A percentile compares a stretch with the other conserved stretches of the same genome.
Conservation (phyloP, 1,284 basidiomycete species). For the Takashimella koratensis region DNA sequence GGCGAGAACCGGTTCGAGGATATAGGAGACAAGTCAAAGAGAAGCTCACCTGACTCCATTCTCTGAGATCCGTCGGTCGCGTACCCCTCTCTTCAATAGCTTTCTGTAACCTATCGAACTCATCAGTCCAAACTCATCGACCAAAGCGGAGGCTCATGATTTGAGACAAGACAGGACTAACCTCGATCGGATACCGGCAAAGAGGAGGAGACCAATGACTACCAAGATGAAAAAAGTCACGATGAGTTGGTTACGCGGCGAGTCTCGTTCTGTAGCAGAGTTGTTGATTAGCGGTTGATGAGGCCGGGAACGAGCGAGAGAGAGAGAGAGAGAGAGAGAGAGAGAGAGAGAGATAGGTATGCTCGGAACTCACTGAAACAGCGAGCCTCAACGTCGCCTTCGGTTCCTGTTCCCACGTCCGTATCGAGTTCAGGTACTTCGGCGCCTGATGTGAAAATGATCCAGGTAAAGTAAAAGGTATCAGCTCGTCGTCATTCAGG, state of each 20-base stretch:
- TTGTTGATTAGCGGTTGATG: too few relatives aligned
- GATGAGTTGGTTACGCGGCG: conserved; percentile 82
- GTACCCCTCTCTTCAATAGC: conserved; percentile 36
- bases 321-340: background rate
- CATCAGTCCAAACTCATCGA: too few relatives aligned
- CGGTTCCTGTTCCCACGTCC: conserved; percentile 91
- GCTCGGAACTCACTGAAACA: conserved; percentile 77
- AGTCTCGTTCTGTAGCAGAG: conserved; percentile 63
- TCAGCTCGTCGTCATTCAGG: too few relatives aligned
- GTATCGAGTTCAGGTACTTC: conserved; percentile 79
- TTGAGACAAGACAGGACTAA: conserved; percentile 12
- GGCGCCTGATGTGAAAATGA: too few relatives aligned
- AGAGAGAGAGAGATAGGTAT: background rate
- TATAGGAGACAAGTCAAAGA: background rate
- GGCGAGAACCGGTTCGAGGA: too few relatives aligned
- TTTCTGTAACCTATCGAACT: conserved; percentile 11
- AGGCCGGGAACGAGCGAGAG: too few relatives aligned
- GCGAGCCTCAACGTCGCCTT: conserved; percentile 89
- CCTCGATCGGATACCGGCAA: conserved; percentile 66
- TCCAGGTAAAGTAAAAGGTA: conserved; percentile 23
- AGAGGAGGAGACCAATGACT: conserved; percentile 75
- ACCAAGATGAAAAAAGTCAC: conserved; percentile 84
- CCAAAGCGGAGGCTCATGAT: background rate
- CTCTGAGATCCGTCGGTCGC: conserved; percentile 37
- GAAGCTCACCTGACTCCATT: conserved; percentile 36